Base-by-base conservation (phyloP, 116 monocot genomes). In the Papilionanthe hybrid region DNA sequence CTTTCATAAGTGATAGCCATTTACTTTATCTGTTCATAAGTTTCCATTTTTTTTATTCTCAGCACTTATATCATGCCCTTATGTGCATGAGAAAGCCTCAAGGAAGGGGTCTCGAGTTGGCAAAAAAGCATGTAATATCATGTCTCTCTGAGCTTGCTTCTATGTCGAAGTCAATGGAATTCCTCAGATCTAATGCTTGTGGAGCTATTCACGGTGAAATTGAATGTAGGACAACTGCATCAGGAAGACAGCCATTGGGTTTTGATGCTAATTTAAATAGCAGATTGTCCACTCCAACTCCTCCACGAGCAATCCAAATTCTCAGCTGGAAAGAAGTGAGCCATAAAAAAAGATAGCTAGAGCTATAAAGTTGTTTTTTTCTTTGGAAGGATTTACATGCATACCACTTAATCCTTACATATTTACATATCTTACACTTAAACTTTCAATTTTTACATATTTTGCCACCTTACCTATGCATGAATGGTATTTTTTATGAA, bases 91-190 rank as follows among this genome's bases (percentile, higher is more conserved):
- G 89, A 77, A 93, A 92, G 81, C 85, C 90, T 75, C 89, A 91
- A 90, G 99, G 95, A 57, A 95, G 80, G 84, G 99, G 99, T 25
- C 80, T 95, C 75, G 92, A 89, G 72, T 82, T 99, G 84, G 99
- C 99, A 22, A 89, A 82, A 55, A 99, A 99, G 83, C 95, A 99
- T 84, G 87, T 93, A 42, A 81, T 77, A 6, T 84, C 88, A 22
- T 95, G 93, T 80, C 81, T 92, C 28, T 79, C 87, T 67, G 95
- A 99, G 84, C 81, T 95, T 29, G 66, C 72, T 81, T 69, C 48
- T 74, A 89, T 99, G 86, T 78, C 50, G 20, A 89, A 93, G 55
- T 90, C 93, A 80, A 53, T 74, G 57, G 87, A 87, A 48, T 95
- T 95, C 58, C 92, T 99, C 53, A 90, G 83, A 42, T 89, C 89